Evolutionary conservation across 2,329 filamentous ascomycete species (phyloP), one percentile per base, ranked within the genome.

Genomic region (Graphiopsis chlorocephala): DNA sequence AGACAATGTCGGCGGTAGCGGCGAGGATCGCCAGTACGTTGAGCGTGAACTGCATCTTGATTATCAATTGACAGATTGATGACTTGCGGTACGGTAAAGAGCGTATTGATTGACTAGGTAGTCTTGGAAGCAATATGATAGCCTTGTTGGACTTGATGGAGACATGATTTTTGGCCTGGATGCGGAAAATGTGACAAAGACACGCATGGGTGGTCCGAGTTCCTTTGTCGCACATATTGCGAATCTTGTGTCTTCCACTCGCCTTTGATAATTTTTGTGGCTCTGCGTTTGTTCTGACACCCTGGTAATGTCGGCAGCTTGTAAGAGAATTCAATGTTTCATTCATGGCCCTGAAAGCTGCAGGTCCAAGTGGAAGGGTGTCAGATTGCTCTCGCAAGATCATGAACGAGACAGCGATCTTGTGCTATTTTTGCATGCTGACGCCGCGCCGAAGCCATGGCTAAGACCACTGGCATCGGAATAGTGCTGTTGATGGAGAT

Each of bases 31-130:
- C 48, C 48, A 62, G 15, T 15, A 62, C 23, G 17, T 35, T 55
- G 48, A 62, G 8, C 17, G 60, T 42, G 47, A 62, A 62, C 60
- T 62, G 60, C 60, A 62, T 62, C 26, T 55, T 53, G 23, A 23
- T 56, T 56, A 20, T 25, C 15, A 26, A 29, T 33, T 28, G 31
- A 28, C 7, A n/a, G 17, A 28, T 25, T 10, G 4, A 11, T 25
- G 14, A 33, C 28, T 55, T 29, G 15, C 2, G 33, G 23, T 58
- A 35, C 3, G n/a, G 14, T 6, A 17, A 33, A 45, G 33, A 45
- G 11, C 31, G 33, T 12, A 20, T 17, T 35, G 14, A 12, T 28
- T 33, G n/a, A 17, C 7, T 26, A 14, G 15, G 20, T 28, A 17
- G 31, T 11, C 20, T 23, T 25, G 23, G 28, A 45, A 45, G n/a